Evolutionary conservation across 139 green algal genomes (phyloP).

Genomic region (Limnomonas spitsbergensis): DNA sequence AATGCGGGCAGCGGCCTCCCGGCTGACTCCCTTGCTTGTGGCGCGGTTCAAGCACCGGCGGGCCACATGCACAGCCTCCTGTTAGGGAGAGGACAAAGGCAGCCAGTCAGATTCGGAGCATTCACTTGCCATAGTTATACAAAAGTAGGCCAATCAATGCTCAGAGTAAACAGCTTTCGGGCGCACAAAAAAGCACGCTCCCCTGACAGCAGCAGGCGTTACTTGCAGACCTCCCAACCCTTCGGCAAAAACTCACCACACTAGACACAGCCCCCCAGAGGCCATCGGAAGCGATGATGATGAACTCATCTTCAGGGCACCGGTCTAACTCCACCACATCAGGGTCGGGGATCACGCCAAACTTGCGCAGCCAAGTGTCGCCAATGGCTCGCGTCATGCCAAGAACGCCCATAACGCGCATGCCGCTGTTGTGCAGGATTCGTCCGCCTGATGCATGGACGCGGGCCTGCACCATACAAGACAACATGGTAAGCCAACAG

Average conservation of each 20-base stretch:
- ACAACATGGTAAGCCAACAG: too few relatives aligned
- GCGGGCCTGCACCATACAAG: background rate
- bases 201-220: too few relatives aligned
- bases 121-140: too few relatives aligned
- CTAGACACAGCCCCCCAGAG: conserved; percentile 79
- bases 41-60: conserved; percentile 36
- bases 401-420: conserved; percentile 54
- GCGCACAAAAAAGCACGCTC: too few relatives aligned
- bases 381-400: conserved; percentile 67
- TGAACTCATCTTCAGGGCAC: conserved; percentile 64
- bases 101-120: too few relatives aligned
- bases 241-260: conserved; percentile 10
- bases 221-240: too few relatives aligned
- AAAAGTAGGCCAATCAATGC: too few relatives aligned
- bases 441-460: background rate
- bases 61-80: conserved; percentile 26
- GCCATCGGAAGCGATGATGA: conserved; percentile 86
- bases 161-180: too few relatives aligned
- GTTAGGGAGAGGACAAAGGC: too few relatives aligned
- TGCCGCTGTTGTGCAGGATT: background rate
- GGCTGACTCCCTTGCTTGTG: conserved; percentile 27
- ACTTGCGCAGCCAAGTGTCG: conserved; percentile 46
- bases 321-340: conserved; percentile 25
- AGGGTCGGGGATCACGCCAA: conserved; percentile 42
- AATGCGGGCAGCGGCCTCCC: conserved; percentile 29